phyloP scores from a whole-genome alignment of 2,329 filamentous ascomycete species.

The Tolypocladium inflatum region DNA sequence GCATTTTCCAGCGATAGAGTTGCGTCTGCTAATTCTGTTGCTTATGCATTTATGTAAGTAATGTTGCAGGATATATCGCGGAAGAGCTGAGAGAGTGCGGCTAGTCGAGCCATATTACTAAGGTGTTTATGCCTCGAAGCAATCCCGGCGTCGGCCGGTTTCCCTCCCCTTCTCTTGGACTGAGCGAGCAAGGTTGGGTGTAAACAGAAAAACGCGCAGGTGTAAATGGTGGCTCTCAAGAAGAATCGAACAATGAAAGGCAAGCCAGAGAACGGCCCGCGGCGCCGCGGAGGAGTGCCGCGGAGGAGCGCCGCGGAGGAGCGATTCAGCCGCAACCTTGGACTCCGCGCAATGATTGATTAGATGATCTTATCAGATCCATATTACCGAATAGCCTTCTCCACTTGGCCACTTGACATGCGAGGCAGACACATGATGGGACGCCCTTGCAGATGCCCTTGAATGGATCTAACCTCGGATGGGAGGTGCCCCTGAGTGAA shows the following conservation, averaged over 20 bases:
- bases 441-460: not conserved
- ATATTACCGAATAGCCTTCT: not conserved
- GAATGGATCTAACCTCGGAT: not conserved
- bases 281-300: not conserved
- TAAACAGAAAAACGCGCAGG: no score
- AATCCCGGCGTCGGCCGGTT: no score
- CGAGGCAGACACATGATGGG: not conserved
- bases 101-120: no score
- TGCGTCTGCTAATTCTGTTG: no score
- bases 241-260: not conserved
- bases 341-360: not conserved
- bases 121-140: no score
- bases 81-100: no score
- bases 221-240: not conserved
- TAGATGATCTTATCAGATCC: not conserved
- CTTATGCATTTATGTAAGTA: no score
- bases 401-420: not conserved
- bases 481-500: not conserved
- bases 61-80: no score
- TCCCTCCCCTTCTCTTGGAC: no score
- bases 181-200: no score
- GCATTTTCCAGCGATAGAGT: no score
- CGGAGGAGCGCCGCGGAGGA: not conserved
- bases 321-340: not conserved
- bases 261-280: not conserved